A percentile compares a stretch with the other conserved stretches of the same genome.
These are phyloP conservation scores for Diaporthe citriasiana DNA, from an alignment of 2,329 filamentous ascomycete species.

Conservation along the genomic window DNA sequence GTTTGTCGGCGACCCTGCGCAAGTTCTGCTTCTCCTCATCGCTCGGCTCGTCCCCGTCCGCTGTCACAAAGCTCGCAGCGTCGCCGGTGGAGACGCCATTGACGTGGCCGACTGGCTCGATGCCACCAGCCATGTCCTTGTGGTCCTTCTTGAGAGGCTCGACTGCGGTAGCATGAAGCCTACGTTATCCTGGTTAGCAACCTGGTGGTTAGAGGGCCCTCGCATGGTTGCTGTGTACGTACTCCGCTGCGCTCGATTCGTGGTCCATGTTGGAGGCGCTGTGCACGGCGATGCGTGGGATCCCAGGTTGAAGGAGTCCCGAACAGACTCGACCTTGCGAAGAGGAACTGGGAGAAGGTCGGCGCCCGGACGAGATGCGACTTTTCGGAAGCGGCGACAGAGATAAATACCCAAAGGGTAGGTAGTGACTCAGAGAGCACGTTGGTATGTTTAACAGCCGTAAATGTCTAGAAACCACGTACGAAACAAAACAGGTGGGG, in stretches of 20 bases:
- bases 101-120: constrained; percentile 13
- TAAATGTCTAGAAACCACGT: neutral
- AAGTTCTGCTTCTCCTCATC: constrained; percentile 39
- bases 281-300: neutral
- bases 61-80: constrained; percentile 16
- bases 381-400: neutral
- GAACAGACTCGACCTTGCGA: neutral
- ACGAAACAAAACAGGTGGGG: neutral
- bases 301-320: neutral
- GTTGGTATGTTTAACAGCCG: neutral
- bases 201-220: neutral
- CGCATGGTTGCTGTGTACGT: neutral
- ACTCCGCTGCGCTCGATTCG: constrained; percentile 40
- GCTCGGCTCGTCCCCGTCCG: constrained; percentile 39
- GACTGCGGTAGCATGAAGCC: constrained; percentile 38
- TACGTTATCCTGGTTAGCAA: neutral
- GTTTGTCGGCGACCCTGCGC: constrained; percentile 41
- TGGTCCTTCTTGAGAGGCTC: constrained; percentile 33
- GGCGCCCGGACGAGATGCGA: neutral
- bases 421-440: neutral
- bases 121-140: constrained; percentile 41
- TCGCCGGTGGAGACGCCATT: neutral
- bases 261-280: constrained; percentile 35
- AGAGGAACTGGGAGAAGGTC: neutral
- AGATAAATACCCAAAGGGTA: neutral